Base-by-base conservation (phyloP, 2,329 filamentous ascomycete genomes). In the Fusarium agapanthi region DNA sequence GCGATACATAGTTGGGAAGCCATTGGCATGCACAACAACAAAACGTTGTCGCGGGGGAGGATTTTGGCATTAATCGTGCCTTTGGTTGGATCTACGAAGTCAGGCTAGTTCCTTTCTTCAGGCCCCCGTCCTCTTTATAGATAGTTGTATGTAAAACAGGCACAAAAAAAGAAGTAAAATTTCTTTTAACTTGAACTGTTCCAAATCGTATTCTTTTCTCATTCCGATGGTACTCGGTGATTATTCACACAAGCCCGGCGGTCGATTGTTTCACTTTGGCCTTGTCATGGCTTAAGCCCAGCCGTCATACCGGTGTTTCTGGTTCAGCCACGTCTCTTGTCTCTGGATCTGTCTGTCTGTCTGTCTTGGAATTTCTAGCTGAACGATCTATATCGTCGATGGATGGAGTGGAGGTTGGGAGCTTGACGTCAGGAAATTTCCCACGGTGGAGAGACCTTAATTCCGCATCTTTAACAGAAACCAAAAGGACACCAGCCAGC, bases 111-210 rank as follows among this genome's bases (percentile, higher is more conserved):
- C 57, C 59, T 68, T 56, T 77, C 73, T 77, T 73, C 69, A 53
- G 65, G 64, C 71, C 74, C 71, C 70, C 67, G 65, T 75, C 75
- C 77, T 80, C 75, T 80, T 78, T 80, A 79, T 82, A 80, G 79
- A 77, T 81, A 83, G 79, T 77, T 82, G 79, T 80, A 74, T 71
- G 54, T 72, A 79, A 65, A 45, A 81, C 79, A 82, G 77, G 79
- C 77, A 79, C 76, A 80, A 80, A 79, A 77, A 81, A 80, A 79
- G 76, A 78, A 80, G 76, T 72, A 80, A 80, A 81, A 83, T 69
- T 78, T 77, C 70, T 71, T 76, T 76, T 73, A 55, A 74, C 37
- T 59, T 61, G 41, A 47, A 63, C 51, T 68, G 45, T 62, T 70
- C 59, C 59, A 55, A 56, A 61, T 62, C 55, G 64, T 44, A 72